Evolutionary conservation across 768 basidiomycete species (phyloP).

Genomic region (Brasilioporus rufonigricans): DNA sequence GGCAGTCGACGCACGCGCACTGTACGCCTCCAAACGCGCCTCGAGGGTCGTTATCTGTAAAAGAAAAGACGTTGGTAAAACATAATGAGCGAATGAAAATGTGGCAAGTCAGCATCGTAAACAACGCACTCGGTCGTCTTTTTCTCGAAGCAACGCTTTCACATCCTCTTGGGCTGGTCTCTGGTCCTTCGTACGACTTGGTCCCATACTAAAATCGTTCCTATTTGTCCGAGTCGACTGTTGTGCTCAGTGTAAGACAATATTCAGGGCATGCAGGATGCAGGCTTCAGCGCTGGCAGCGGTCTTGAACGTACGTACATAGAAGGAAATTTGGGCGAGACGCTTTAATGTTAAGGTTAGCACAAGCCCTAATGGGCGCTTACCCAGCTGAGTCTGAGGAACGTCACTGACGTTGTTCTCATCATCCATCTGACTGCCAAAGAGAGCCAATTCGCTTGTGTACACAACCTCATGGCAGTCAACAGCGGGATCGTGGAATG

Average conservation of each 20-base stretch:
- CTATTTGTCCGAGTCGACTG: background rate
- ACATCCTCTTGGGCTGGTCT: constrained; percentile 19
- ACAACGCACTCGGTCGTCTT: constrained; percentile 25
- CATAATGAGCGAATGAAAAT: background rate
- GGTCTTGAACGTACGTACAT: constrained; percentile 15
- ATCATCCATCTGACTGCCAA: background rate
- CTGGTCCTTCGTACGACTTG: constrained; percentile 19
- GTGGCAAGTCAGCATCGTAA: background rate
- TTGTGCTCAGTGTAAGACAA: background rate
- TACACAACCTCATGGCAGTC: constrained; percentile 1
- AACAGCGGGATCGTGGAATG: constrained; percentile 16
- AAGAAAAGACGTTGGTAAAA: background rate
- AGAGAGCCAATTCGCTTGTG: no score
- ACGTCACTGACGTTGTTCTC: background rate
- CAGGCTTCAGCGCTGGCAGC: background rate
- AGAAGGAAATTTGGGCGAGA: constrained; percentile 15
- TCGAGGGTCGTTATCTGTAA: constrained; percentile 30
- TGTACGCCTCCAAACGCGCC: constrained; percentile 34
- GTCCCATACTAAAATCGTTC: constrained; percentile 24
- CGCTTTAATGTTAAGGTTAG: background rate
- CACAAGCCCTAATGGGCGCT: no score
- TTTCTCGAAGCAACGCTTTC: constrained; percentile 19
- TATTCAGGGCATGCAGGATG: constrained; percentile 7
- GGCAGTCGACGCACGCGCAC: constrained; percentile 39
- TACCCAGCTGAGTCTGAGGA: background rate